phyloP scores from a whole-genome alignment of 345 rosid species.

The Trapa bicornis region DNA sequence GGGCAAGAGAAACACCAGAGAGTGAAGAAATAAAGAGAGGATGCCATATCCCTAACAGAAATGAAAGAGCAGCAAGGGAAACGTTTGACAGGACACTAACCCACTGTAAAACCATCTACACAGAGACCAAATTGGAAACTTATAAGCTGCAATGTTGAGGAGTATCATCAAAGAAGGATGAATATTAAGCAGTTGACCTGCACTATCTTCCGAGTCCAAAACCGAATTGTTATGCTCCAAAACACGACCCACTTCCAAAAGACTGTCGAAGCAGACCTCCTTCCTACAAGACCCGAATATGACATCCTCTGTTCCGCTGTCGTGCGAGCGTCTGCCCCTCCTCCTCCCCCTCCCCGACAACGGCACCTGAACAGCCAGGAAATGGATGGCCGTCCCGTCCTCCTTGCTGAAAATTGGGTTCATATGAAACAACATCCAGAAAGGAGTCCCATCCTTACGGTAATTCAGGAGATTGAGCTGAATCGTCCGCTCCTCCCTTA shows the following conservation, averaged over 20 bases:
- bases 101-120: no score
- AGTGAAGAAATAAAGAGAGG: no score
- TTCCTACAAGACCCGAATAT: conserved; percentile 67
- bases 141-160: background rate
- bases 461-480: conserved; percentile 64
- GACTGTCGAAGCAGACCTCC: conserved; percentile 54
- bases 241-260: conserved; percentile 28
- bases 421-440: conserved; percentile 83
- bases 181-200: conserved; percentile 26
- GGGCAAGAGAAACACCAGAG: background rate
- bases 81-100: no score
- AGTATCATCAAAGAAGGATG: conserved; percentile 4
- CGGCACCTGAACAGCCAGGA: conserved; percentile 86
- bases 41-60: no score
- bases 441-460: conserved; percentile 75
- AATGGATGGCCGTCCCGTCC: conserved; percentile 56
- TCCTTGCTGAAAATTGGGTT: conserved; percentile 47
- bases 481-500: conserved; percentile 54
- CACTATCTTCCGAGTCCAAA: conserved; percentile 24
- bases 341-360: conserved; percentile 16
- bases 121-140: background rate
- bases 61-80: no score
- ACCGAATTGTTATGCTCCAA: conserved; percentile 14
- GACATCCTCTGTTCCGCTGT: conserved; percentile 29
- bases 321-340: conserved; percentile 7